A percentile compares a stretch with the other conserved stretches of the same genome.
phyloP scores from a whole-genome alignment of 1,284 basidiomycete genomes.

The Ustilago hordei region DNA sequence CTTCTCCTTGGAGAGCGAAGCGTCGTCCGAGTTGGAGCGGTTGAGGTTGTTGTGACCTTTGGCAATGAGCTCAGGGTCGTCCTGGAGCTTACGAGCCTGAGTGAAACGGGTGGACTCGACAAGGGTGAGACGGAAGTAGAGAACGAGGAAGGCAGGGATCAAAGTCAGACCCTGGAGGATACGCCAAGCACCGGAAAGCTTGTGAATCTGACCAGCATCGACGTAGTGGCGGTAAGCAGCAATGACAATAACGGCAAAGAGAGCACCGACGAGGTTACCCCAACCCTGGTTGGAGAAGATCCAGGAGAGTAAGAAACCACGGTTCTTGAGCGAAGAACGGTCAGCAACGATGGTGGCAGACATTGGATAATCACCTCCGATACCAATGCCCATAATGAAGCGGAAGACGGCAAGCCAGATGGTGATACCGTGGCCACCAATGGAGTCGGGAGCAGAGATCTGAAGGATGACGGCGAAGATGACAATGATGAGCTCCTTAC shows the following conservation, averaged over 20 bases:
- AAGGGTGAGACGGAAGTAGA: slow-evolving; percentile 72
- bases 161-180: slow-evolving; percentile 69
- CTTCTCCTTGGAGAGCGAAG: slow-evolving; percentile 55
- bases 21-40: slow-evolving; percentile 69
- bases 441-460: slow-evolving; percentile 63
- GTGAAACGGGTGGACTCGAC: slow-evolving; percentile 80
- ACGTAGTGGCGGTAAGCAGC: slow-evolving; percentile 76
- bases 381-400: slow-evolving; percentile 70
- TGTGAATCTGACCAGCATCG: slow-evolving; percentile 53
- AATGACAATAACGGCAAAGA: slow-evolving; percentile 79
- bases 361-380: slow-evolving; percentile 88
- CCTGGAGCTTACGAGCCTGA: slow-evolving; percentile 81
- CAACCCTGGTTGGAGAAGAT: slow-evolving; percentile 71
- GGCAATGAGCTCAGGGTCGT: slow-evolving; percentile 80
- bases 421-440: slow-evolving; percentile 62
- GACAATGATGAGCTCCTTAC: slow-evolving; percentile 65
- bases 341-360: slow-evolving; percentile 70
- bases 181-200: slow-evolving; percentile 65
- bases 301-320: slow-evolving; percentile 62
- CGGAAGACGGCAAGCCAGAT: slow-evolving; percentile 64
- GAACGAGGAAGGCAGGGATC: slow-evolving; percentile 64
- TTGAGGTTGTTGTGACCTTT: slow-evolving; percentile 72
- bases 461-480: slow-evolving; percentile 65
- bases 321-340: slow-evolving; percentile 59
- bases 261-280: slow-evolving; percentile 71